Evolutionary conservation across 306 rosid species (phyloP), one percentile per base, ranked within the genome.

Genomic region (Astragalus membranaceus): DNA sequence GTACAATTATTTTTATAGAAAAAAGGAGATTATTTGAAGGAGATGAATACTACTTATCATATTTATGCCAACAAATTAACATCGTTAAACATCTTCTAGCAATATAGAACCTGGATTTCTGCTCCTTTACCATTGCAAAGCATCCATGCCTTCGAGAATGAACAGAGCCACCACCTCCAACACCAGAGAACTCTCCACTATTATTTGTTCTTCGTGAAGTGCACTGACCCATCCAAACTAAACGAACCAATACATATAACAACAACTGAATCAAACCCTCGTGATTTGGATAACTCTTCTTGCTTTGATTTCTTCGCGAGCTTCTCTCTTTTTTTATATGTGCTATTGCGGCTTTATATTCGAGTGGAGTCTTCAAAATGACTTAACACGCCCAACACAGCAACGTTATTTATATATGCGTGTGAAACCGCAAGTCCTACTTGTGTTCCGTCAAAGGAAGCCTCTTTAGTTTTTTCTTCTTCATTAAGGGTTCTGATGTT

Each of bases 191-290:
- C 17, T 44, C 73, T 47, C 55, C 68, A n/a, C 61, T 41, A 16
- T 64, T 48, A 58, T 26, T 7, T 59, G 64, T 68, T 76, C 35
- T 57, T 26, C 69, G 49, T n/a, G 76, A 77, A 66, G 65, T 9
- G 12, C 79, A 63, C 61, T 59, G 83, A 74, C 83, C 85, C 85
- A 80, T 80, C 55, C 42, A 77, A 57, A 39, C n/a, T n/a, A n/a
- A n/a, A n/a, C n/a, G n/a, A n/a, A n/a, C n/a, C n/a, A n/a, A n/a
- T n/a, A n/a, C n/a, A n/a, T n/a, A n/a, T n/a, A n/a, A n/a, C n/a
- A n/a, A n/a, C n/a, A n/a, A n/a, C n/a, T n/a, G n/a, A n/a, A 37
- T 61, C 6, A 42, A 43, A 33, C 3, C 42, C 59, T 39, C 23
- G 17, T 42, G 12, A 50, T 5, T 15, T 14, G 16, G 20, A 36